These are phyloP conservation scores for Beta lomatogona DNA, from an alignment of 179 eudicot genomes.

Conservation along the genomic window DNA sequence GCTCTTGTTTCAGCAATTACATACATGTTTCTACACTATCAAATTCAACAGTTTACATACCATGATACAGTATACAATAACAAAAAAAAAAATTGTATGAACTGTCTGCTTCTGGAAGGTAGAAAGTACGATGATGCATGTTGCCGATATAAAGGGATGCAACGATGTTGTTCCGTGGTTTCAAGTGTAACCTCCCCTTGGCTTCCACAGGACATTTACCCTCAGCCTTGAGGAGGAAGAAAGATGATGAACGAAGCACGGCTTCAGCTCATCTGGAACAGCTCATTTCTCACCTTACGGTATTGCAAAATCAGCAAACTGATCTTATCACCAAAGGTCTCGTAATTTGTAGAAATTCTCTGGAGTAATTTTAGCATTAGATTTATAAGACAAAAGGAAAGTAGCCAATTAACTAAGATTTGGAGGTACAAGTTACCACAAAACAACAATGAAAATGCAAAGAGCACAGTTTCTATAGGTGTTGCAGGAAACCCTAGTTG, in stretches of 20 bases:
- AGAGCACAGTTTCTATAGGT: not conserved
- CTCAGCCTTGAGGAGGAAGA: not conserved
- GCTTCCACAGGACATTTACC: not conserved
- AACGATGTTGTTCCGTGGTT: not conserved
- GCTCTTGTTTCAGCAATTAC: no score
- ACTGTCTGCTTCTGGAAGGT: no score
- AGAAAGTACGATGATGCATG: no score
- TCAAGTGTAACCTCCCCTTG: not conserved
- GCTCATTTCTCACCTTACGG: not conserved
- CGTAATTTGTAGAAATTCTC: not conserved
- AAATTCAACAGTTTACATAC: no score
- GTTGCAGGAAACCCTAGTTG: not conserved
- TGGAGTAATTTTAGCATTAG: not conserved
- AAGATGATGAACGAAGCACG: not conserved
- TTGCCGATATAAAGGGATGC: not conserved
- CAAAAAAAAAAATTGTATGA: no score
- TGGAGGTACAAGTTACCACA: not conserved
- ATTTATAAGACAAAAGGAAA: not conserved
- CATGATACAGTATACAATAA: no score
- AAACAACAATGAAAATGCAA: not conserved
- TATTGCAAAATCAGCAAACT: not conserved
- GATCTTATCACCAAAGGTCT: not conserved
- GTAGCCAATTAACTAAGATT: not conserved
- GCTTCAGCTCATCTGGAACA: not conserved
- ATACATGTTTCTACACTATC: no score